Percentiles rank a stretch among this genome's conserved stretches.
phyloP scores from a whole-genome alignment of 73 alveolate genomes.

The Symbiodinium pilosum region DNA sequence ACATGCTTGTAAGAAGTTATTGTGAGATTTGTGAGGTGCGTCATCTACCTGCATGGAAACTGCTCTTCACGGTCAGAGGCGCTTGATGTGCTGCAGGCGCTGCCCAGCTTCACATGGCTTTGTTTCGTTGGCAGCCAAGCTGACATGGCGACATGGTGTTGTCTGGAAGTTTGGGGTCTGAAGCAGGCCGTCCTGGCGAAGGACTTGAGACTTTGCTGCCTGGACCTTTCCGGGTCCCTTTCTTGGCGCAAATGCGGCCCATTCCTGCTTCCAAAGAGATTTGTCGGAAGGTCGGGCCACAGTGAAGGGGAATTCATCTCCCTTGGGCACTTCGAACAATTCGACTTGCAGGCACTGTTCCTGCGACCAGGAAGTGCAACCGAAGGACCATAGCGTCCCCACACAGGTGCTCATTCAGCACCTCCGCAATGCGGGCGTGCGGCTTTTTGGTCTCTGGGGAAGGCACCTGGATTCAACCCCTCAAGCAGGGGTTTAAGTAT shows the following conservation, averaged over 20 bases:
- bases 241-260: too few relatives aligned
- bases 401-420: constrained; percentile 68
- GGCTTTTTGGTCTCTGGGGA: constrained; percentile 78
- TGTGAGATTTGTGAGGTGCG: constrained; percentile 96
- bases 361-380: too few relatives aligned
- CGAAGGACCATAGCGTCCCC: too few relatives aligned
- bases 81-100: constrained; percentile 53
- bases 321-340: constrained; percentile 55
- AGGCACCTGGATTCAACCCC: background rate
- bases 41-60: constrained; percentile 97
- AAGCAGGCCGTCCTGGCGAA: constrained; percentile 35
- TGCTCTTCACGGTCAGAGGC: constrained; percentile 98
- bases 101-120: background rate
- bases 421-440: constrained; percentile 21
- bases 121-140: background rate
- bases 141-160: too few relatives aligned
- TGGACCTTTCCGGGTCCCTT: constrained; percentile 77
- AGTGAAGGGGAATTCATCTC: constrained; percentile 92
- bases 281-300: constrained; percentile 44
- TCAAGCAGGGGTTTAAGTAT: too few relatives aligned
- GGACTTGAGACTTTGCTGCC: constrained; percentile 42
- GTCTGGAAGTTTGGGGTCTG: background rate
- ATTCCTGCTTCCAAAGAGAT: background rate
- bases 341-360: constrained; percentile 51
- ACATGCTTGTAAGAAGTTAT: too few relatives aligned